Conservation (phyloP, 164 flowering plant genomes). For the Brasenia schreberi region DNA sequence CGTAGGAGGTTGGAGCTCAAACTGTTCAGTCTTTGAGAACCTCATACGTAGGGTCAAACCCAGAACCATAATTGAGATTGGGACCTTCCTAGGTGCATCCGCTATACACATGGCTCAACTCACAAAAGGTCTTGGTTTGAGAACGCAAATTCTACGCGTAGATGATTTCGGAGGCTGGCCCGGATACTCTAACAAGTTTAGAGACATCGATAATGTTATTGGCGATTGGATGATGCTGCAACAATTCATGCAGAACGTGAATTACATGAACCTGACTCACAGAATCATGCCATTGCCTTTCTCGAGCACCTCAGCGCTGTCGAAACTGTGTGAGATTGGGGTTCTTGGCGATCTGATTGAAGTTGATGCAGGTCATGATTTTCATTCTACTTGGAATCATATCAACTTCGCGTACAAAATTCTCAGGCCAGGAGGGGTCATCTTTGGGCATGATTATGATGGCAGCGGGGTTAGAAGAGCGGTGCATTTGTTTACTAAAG, state of each 20-base stretch:
- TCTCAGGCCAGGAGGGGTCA: slow-evolving; percentile 54
- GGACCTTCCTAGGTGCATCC: slow-evolving; percentile 68
- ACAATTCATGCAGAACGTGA: slow-evolving; percentile 64
- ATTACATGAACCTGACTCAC: slow-evolving; percentile 21
- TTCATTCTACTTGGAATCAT: slow-evolving; percentile 69
- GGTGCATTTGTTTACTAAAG: slow-evolving; percentile 46
- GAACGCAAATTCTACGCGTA: slow-evolving; percentile 51
- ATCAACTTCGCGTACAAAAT: slow-evolving; percentile 49
- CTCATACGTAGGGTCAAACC: slow-evolving; percentile 42
- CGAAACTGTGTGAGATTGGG: slow-evolving; percentile 56
- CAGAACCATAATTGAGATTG: slow-evolving; percentile 48
- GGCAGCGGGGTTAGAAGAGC: slow-evolving; percentile 58
- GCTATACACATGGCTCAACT: slow-evolving; percentile 58
- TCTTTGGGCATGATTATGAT: slow-evolving; percentile 72
- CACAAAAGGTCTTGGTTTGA: slow-evolving; percentile 35
- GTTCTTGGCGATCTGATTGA: slow-evolving; percentile 52
- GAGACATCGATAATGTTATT: slow-evolving; percentile 31
- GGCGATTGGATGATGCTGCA: slow-evolving; percentile 46
- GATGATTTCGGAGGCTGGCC: slow-evolving; percentile 91
- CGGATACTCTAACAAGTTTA: slow-evolving; percentile 31
- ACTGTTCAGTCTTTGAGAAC: slow-evolving; percentile 50
- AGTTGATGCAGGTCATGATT: slow-evolving; percentile 76
- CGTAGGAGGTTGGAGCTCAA: slow-evolving; percentile 70
- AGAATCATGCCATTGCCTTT: slow-evolving; percentile 42
- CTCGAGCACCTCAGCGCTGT: slow-evolving; percentile 40